Evolutionary conservation across 192 early-diverging fungal species (phyloP).

Genomic region (Hyaloraphidium curvatum): DNA sequence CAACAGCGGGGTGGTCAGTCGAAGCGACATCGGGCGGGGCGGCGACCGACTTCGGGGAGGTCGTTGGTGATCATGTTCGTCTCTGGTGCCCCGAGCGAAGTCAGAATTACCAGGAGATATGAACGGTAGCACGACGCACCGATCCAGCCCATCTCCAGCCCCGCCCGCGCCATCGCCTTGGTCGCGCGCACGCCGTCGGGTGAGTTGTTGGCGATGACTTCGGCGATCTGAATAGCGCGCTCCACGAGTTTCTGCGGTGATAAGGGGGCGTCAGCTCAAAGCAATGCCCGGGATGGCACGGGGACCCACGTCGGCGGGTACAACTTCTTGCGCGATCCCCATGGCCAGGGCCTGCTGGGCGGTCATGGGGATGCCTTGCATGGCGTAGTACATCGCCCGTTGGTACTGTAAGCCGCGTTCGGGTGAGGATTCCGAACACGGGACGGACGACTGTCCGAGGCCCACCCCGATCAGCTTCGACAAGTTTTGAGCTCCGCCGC

Average conservation of each 20-base stretch:
- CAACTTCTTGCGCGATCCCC: background rate
- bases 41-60: too few relatives aligned
- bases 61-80: background rate
- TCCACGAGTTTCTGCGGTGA: background rate
- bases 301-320: background rate
- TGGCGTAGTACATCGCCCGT: background rate
- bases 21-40: too few relatives aligned
- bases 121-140: too few relatives aligned
- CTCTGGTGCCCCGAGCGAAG: too few relatives aligned
- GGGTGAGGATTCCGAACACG: too few relatives aligned
- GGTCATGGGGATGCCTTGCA: background rate
- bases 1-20: too few relatives aligned
- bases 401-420: background rate
- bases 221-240: background rate
- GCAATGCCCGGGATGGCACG: background rate
- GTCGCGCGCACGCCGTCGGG: slow-evolving; percentile 2
- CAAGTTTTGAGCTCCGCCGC: background rate
- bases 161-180: background rate
- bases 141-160: background rate
- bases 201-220: background rate
- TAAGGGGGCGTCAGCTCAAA: background rate
- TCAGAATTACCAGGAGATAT: too few relatives aligned
- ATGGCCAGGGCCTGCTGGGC: background rate
- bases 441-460: background rate
- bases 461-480: background rate